Conservation (phyloP, 2,329 filamentous ascomycete genomes). For the Arthrocladium fulminans region DNA sequence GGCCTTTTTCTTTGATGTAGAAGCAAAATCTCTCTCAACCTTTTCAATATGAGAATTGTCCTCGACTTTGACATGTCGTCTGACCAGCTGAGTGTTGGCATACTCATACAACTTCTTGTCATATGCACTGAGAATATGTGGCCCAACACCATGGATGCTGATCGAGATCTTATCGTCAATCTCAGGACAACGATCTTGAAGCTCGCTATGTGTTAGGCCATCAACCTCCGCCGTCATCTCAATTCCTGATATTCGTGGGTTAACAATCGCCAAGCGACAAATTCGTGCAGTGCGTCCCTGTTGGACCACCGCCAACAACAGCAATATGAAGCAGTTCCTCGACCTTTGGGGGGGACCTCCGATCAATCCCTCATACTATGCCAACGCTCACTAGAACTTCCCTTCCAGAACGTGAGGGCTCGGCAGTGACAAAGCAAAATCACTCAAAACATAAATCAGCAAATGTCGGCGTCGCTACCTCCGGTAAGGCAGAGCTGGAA, state of each 20-base stretch:
- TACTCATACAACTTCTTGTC: slow-evolving; percentile 36
- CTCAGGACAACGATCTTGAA: slow-evolving; percentile 33
- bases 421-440: too few species aligned
- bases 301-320: slow-evolving; percentile 35
- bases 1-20: slow-evolving; percentile 29
- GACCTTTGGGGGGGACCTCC: slow-evolving; percentile 2
- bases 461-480: too few species aligned
- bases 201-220: slow-evolving; percentile 34
- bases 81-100: slow-evolving; percentile 30
- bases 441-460: too few species aligned
- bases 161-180: slow-evolving; percentile 33
- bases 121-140: slow-evolving; percentile 34
- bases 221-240: slow-evolving; percentile 38
- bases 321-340: slow-evolving; percentile 27
- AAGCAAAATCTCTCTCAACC: slow-evolving; percentile 29
- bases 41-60: slow-evolving; percentile 31
- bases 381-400: too few species aligned
- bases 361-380: too few species aligned
- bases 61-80: slow-evolving; percentile 31
- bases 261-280: too few species aligned
- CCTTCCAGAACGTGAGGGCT: too few species aligned
- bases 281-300: too few species aligned
- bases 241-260: too few species aligned
- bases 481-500: too few species aligned
- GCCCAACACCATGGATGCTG: slow-evolving; percentile 38